Evolutionary conservation across 2,329 filamentous ascomycete species (phyloP).

Genomic region (Madurella fahalii): DNA sequence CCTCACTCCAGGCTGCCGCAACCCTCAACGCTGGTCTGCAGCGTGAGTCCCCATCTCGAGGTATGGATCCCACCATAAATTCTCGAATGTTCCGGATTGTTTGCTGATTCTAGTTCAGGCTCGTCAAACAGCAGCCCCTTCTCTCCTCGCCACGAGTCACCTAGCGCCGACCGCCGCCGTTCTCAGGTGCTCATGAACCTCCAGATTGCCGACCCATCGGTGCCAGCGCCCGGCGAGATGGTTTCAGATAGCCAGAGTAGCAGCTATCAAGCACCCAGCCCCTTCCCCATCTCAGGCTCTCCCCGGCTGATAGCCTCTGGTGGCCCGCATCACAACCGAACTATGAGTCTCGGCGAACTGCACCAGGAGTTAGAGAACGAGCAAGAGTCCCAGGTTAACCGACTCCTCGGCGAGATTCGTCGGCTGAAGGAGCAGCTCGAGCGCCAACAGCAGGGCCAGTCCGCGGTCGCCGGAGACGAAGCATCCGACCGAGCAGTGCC

Average conservation of each 20-base stretch:
- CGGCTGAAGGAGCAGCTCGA: conserved; percentile 65
- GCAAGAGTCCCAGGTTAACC: conserved; percentile 76
- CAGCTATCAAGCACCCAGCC: conserved; percentile 37
- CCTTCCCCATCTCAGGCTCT: conserved; percentile 39
- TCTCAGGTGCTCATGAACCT: conserved; percentile 70
- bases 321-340: conserved; percentile 60
- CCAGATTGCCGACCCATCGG: conserved; percentile 64
- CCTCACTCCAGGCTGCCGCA: conserved; percentile 71
- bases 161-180: conserved; percentile 54
- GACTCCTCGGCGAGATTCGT: conserved; percentile 71
- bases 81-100: neutral
- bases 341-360: conserved; percentile 70
- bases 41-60: conserved; percentile 53
- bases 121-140: conserved; percentile 51
- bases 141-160: conserved; percentile 41
- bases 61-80: conserved; percentile 33
- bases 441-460: conserved; percentile 40
- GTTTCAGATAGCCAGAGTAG: conserved; percentile 37
- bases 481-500: conserved; percentile 39
- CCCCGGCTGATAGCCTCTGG: conserved; percentile 43
- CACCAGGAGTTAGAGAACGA: conserved; percentile 77
- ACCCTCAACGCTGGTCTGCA: conserved; percentile 74
- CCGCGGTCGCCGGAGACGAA: conserved; percentile 34
- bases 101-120: conserved; percentile 31
- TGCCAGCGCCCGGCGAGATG: conserved; percentile 68